Evolutionary conservation across 768 basidiomycete genomes (phyloP).

Genomic region (Cystofilobasidium bisporidii): DNA sequence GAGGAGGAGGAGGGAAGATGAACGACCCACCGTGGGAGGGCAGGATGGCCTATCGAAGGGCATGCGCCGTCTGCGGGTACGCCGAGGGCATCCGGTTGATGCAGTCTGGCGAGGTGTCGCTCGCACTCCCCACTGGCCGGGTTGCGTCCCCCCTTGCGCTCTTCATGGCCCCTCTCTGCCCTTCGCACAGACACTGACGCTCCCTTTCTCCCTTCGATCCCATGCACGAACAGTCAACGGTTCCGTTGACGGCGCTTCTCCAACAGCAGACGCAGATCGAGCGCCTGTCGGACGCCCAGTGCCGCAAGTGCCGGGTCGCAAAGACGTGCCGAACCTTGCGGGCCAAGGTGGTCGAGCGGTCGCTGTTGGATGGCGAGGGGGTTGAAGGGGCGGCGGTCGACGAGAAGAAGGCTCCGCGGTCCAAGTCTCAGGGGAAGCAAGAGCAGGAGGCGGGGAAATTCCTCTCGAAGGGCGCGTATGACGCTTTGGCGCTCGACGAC

Average conservation of each 20-base stretch:
- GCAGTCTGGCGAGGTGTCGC: constrained; percentile 13
- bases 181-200: neutral
- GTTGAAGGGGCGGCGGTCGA: constrained; percentile 10
- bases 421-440: neutral
- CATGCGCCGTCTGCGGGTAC: constrained; percentile 23
- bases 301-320: constrained; percentile 77
- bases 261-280: constrained; percentile 83
- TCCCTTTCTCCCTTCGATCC: too few relatives aligned
- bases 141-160: neutral
- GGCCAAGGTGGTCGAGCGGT: constrained; percentile 44
- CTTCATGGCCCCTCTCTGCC: neutral
- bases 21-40: constrained; percentile 20
- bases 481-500: too few relatives aligned
- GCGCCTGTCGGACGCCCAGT: constrained; percentile 79
- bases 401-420: neutral
- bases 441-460: too few relatives aligned
- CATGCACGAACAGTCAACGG: too few relatives aligned
- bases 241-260: constrained; percentile 39
- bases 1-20: neutral
- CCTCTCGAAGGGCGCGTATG: too few relatives aligned
- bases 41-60: constrained; percentile 21
- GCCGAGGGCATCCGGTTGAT: constrained; percentile 26
- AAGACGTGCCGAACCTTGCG: constrained; percentile 59
- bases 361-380: neutral
- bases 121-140: constrained; percentile 12